These are phyloP conservation scores for Whalleya microplaca DNA, from an alignment of 2,329 filamentous ascomycete genomes.

Conservation along the genomic window DNA sequence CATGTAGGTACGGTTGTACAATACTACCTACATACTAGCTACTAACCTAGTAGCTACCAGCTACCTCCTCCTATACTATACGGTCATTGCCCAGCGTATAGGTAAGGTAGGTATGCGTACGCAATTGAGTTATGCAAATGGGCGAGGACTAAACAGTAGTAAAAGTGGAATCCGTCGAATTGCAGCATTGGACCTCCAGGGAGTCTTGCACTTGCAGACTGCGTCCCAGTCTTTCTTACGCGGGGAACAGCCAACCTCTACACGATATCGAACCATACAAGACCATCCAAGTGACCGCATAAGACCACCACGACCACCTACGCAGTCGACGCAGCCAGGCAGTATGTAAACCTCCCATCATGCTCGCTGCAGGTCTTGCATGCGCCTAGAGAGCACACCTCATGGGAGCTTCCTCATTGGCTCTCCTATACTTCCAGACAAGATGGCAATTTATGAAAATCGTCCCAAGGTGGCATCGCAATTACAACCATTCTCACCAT, in stretches of 20 bases:
- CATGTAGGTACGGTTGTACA: conserved; percentile 22
- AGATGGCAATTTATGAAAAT: conserved; percentile 35
- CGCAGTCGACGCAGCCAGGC: no score
- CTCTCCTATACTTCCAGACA: conserved; percentile 24
- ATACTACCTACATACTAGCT: conserved; percentile 11
- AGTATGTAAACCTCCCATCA: conserved; percentile 2
- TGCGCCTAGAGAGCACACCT: conserved; percentile 18
- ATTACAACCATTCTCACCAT: conserved; percentile 27
- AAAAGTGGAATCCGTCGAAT: no score
- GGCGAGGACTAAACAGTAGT: no score
- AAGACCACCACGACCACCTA: conserved; percentile 1
- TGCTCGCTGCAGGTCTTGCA: conserved; percentile 16
- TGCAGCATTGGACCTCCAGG: background rate
- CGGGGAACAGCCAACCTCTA: conserved; percentile 4
- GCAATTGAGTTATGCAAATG: no score
- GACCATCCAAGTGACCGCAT: conserved; percentile 10
- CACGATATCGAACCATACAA: background rate
- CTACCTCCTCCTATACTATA: background rate
- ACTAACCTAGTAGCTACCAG: no score
- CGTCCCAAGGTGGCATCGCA: conserved; percentile 35
- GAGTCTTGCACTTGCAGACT: background rate
- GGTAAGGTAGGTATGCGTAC: background rate
- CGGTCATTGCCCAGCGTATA: background rate
- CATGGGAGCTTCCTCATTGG: conserved; percentile 26
- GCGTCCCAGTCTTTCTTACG: no score